Percentiles rank a stretch among this genome's conserved stretches.
Evolutionary conservation across 768 basidiomycete species (phyloP).

Genomic region (Amanita molliuscula): DNA sequence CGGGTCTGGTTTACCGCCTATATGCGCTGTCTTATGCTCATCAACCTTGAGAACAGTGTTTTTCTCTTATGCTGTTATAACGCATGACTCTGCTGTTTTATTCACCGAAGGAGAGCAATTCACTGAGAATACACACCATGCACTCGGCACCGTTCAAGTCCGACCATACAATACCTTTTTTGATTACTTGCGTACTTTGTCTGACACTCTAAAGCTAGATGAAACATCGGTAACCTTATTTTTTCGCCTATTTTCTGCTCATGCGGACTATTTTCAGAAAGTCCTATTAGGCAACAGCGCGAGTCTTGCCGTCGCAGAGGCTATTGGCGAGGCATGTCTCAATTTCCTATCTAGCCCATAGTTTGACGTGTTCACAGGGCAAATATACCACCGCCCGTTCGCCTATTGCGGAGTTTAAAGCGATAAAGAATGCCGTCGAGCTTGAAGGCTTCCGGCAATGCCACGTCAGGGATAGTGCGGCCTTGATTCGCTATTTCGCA

Average conservation of each 20-base stretch:
- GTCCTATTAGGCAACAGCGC: conserved; percentile 71
- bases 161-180: conserved; percentile 64
- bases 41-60: conserved; percentile 47
- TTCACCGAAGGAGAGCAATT: conserved; percentile 58
- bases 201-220: conserved; percentile 20
- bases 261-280: conserved; percentile 30
- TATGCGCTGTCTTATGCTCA: background rate
- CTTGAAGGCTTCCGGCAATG: conserved; percentile 82
- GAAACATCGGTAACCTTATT: conserved; percentile 20
- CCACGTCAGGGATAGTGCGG: conserved; percentile 86
- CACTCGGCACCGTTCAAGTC: conserved; percentile 57
- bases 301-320: conserved; percentile 73
- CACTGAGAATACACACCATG: conserved; percentile 26
- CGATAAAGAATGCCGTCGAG: conserved; percentile 75
- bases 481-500: conserved; percentile 81
- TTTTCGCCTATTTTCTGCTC: background rate
- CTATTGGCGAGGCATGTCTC: conserved; percentile 53
- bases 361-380: conserved; percentile 25
- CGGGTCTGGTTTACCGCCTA: conserved; percentile 20
- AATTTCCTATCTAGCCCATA: conserved; percentile 1
- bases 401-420: conserved; percentile 68
- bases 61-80: conserved; percentile 84
- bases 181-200: conserved; percentile 44
- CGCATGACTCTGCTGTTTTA: conserved; percentile 42
- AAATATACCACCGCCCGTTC: conserved; percentile 56